Base-by-base conservation (phyloP, 768 basidiomycete species). In the Mrakia frigida region DNA sequence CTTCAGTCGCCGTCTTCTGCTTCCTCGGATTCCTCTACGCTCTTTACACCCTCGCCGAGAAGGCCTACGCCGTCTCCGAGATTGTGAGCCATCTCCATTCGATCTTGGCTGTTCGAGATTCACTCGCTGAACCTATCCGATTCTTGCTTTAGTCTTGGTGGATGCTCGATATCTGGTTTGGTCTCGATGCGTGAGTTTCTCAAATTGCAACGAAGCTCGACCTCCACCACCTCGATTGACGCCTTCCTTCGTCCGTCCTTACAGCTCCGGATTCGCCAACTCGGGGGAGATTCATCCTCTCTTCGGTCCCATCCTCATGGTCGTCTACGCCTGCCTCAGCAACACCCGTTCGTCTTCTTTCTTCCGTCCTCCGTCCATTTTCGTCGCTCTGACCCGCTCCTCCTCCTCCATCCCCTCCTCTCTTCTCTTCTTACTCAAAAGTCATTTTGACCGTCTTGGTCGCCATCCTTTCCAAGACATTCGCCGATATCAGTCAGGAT, bases 1-100 rank as follows among this genome's bases (percentile, higher is more conserved):
- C 91, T 80, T n/a, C 89, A 41, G 91, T 94, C 25, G 93, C 93
- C 6, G 89, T 88, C 0, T 95, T 94, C 81, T 95, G 84, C 81
- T 97, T 97, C 82, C 88, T 90, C 46, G 94, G 94, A 3, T 98
- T 98, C 83, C 83, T 94, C 63, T 98, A 97, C 84, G 93, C 93
- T 0, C 85, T 98, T 14, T 97, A 91, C 91, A 97, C 93, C 88
- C 94, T 84, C 82, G 93, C 89, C 2, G 79, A 81, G 70, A 82
- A 82, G 52, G 59, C 70, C 5, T 41, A 65, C 3, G 35, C 46
- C 28, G 69, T 35, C 23, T 33, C 37, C 0, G 50, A n/a, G 23
- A 70, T 67, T 61, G 79, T 79, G 56, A 70, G 7, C 35, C 59
- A 31, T 4, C 13, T 46, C 37, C 6, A 39, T 52, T 13, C 16